These are phyloP conservation scores for Iberis pinnata DNA, from an alignment of 345 rosid species.

Conservation along the genomic window DNA sequence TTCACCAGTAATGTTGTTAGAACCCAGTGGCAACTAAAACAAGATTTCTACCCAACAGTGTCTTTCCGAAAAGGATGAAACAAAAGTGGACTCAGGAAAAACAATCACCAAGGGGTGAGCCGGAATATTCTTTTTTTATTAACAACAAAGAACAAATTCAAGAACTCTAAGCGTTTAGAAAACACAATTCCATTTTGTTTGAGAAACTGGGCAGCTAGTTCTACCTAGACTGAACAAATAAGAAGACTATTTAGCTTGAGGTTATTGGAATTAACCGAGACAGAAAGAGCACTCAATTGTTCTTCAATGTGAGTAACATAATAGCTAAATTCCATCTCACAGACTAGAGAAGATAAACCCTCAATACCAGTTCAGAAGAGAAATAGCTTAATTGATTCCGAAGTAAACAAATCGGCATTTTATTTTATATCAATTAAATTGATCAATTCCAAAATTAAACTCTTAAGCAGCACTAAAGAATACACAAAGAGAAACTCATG, in stretches of 20 bases:
- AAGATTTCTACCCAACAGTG: background rate
- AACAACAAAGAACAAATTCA: too few species aligned
- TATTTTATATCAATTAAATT: background rate
- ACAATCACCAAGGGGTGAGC: constrained; percentile 2
- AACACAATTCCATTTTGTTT: background rate
- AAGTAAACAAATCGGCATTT: background rate
- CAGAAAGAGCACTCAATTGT: background rate
- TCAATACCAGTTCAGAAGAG: background rate
- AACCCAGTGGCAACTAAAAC: background rate
- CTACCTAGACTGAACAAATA: background rate
- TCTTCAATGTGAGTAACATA: background rate
- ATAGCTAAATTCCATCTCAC: background rate
- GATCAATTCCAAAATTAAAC: background rate
- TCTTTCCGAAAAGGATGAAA: background rate
- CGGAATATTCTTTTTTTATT: too few species aligned
- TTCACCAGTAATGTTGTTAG: background rate
- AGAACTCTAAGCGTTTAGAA: background rate
- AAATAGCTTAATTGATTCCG: background rate
- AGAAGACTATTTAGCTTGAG: background rate
- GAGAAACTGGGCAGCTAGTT: too few species aligned
- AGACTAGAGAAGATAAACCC: background rate
- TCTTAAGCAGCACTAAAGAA: constrained; percentile 7
- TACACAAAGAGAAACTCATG: background rate
- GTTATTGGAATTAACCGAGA: background rate
- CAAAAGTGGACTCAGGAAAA: background rate